Evolutionary conservation across 495 filamentous ascomycete species (phyloP), one percentile per base, ranked within the genome.

Genomic region (Paragyromitra xinjiangensis): DNA sequence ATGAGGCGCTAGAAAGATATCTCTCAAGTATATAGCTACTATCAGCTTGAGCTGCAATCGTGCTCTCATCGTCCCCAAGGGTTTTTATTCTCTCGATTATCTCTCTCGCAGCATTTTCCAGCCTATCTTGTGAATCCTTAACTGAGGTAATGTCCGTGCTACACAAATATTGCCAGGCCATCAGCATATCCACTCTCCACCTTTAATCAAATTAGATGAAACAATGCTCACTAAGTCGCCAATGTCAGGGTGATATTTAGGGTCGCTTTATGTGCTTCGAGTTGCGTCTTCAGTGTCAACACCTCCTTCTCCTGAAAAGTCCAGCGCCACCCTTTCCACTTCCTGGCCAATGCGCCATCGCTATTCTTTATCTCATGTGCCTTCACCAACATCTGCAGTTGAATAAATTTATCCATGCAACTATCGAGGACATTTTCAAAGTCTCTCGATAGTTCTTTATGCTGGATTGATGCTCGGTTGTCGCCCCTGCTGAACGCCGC

Each of bases 261-360:
- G 24, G 64, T 66, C 26, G 64, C 64, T 53, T 66, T 66, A 66
- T 66, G 64, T 51, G 64, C 64, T 19, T 66, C 64, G 7, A 66
- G 44, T 11, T 66, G 64, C 11, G 44, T 37, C 64, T 19, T 66
- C 45, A 66, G 37, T 12, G 45, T 24, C 42, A 34, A 51, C 26
- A 66, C 44, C 42, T 66, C 64, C 29, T 66, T 53, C 42, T 66
- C 64, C 44, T 66, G 64, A 34, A 66, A 37, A 50, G 64, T 53
- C 64, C 64, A 66, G 24, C 64, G 44, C 64, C 64, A 66, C 44
- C 26, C 42, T 50, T 66, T 66, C 64, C 64, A 66, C 42, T 66
- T 66, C 64, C 26, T 66, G 7, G 44, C 45, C 44, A 29, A 50
- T 2, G 45, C 29, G 3, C 64, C 45, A 53, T 50, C 64, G 3